Evolutionary conservation across 2,329 filamentous ascomycete species (phyloP).

Genomic region (Xylaria hypoxylon): DNA sequence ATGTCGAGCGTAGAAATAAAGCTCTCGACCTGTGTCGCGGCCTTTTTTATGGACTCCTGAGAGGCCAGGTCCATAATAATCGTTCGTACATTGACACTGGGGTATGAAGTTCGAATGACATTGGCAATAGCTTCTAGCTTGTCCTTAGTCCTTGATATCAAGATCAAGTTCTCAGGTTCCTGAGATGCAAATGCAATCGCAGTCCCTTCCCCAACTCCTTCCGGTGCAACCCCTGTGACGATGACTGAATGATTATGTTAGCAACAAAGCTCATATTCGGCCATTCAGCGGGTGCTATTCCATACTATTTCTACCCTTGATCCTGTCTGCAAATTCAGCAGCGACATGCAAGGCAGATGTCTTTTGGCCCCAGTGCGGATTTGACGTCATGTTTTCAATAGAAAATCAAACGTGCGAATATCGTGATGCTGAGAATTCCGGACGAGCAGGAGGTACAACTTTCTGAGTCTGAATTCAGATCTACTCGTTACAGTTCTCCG

Average conservation of each 20-base stretch:
- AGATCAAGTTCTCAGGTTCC: conserved; percentile 55
- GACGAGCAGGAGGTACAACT: neutral
- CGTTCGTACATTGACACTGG: conserved; percentile 52
- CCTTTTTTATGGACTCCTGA: conserved; percentile 53
- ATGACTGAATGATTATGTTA: conserved; percentile 48
- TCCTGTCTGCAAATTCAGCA: conserved; percentile 44
- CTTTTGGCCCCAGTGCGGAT: conserved; percentile 46
- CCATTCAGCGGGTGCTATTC: conserved; percentile 25
- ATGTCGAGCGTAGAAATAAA: conserved; percentile 54
- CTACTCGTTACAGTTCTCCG: neutral
- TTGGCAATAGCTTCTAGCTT: conserved; percentile 57
- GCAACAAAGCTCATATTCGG: conserved; percentile 35
- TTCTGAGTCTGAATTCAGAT: neutral
- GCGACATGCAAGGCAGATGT: conserved; percentile 54
- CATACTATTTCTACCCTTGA: conserved; percentile 47
- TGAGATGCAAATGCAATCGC: conserved; percentile 60
- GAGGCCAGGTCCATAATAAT: conserved; percentile 55
- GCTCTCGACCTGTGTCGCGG: conserved; percentile 50
- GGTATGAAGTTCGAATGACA: conserved; percentile 52
- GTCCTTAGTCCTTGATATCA: conserved; percentile 58
- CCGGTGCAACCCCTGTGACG: conserved; percentile 58
- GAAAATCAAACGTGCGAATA: neutral
- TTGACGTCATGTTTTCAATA: conserved; percentile 46
- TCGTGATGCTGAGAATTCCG: neutral
- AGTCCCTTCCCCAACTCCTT: conserved; percentile 57